Base-by-base conservation (phyloP, 768 basidiomycete species). In the Rhodotorula paludigena region DNA sequence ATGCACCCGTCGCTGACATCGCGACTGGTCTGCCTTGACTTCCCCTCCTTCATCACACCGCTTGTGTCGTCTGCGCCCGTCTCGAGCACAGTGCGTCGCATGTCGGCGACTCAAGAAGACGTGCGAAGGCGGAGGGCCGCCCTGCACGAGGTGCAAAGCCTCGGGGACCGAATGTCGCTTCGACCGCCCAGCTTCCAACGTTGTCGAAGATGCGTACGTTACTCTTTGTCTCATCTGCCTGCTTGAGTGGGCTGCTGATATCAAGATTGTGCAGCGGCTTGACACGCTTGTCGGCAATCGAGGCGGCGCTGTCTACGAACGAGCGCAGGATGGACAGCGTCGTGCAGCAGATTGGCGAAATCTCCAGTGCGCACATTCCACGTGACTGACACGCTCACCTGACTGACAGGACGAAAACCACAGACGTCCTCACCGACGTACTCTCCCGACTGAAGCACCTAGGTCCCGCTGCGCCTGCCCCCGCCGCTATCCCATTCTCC, bases 261-360 rank as follows among this genome's bases (percentile, higher is more conserved):
- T n/a, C n/a, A n/a, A n/a, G n/a, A n/a, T n/a, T n/a, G 10, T 20
- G 18, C 39, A 56, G 55, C 20, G 60, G 60, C 7, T 8, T 53
- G 41, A 55, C 25, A 23, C 23, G 61, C 7, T 35, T 62, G 2
- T 16, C 42, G 0, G 35, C 23, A 2, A 62, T 62, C n/a, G 61
- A 62, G 28, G 44, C 61, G 52, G n/a, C 52, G 5, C 53, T 62
- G 15, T 53, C 53, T 18, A 38, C 52, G n/a, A 62, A 55, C 44
- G 60, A 61, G 60, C 41, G 51, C n/a, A 53, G 60, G 30, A 52
- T 61, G 60, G 60, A 61, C 51, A 21, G 33, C 28, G 30, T 61
- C 23, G 30, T 32, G 11, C 49, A 53, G 39, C 60, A 61, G 51
- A 53, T 61, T 39, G 51, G 60, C 28, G 51, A 61, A 16, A 53